Evolutionary conservation across 2,329 filamentous ascomycete species (phyloP), one percentile per base, ranked within the genome.

Genomic region (Pezicula radicicola): DNA sequence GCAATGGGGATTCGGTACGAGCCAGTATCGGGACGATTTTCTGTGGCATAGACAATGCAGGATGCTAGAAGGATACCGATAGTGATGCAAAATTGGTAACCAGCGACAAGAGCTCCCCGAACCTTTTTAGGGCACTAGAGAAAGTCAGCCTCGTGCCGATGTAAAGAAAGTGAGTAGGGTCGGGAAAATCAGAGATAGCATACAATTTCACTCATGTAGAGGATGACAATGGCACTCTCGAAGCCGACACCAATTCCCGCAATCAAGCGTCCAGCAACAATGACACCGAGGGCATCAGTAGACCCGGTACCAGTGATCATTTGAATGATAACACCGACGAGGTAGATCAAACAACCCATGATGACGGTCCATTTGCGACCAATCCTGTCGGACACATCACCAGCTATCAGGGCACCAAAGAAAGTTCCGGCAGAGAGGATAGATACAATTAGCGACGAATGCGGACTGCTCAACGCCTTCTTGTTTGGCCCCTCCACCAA

Each of bases 81-180:
- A 53, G 88, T 91, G 68, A 92, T 85, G 69, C 84, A 89, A 76
- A 91, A 91, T 69, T 92, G 88, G 75, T 92, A 92, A 5, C 80
- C 87, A 1, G 86, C 82, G 13, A 92, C 87, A 46, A 91, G 79
- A 47, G 87, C 84, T 65, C 88, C 88, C 64, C 89, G 83, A 58
- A 93, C 85, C 68, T 87, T 88, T 69, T 80, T 81, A 48, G 87
- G 85, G 72, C 70, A 41, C 60, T 62, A 19, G 37, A 41, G 7
- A 43, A 40, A 36, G 35, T 50, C 8, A 6, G 8, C 12, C 25
- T 25, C n/a, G 39, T 43, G 13, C 16, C 3, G 37, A 48, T 25
- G 13, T 41, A 3, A 28, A 9, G 25, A 25, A 25, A 25, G 21
- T 45, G 25, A 15, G 6, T 9, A 3, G 46, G 77, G 81, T 6